These are phyloP conservation scores for Cladophialophora psammophila DNA, from an alignment of 2,329 filamentous ascomycete species.

Conservation along the genomic window DNA sequence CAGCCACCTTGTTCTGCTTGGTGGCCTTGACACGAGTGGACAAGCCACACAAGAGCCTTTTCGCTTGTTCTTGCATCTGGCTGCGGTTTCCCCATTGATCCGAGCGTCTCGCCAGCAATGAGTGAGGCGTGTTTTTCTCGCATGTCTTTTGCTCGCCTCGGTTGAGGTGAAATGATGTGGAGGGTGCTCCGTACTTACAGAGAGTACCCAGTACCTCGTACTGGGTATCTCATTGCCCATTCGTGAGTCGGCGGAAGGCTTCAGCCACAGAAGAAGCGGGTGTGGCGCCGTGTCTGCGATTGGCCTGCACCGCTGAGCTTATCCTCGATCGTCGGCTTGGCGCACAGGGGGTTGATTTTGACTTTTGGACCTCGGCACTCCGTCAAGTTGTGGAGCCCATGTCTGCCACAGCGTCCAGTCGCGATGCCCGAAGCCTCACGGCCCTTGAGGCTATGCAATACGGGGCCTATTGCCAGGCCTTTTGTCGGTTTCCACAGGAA, in stretches of 20 bases:
- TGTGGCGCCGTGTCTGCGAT: background rate
- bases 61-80: background rate
- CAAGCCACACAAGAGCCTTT: background rate
- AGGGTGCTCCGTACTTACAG: background rate
- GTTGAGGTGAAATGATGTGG: background rate
- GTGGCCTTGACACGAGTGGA: background rate
- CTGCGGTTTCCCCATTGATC: background rate
- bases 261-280: background rate
- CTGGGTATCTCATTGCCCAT: background rate
- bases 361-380: background rate
- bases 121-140: background rate
- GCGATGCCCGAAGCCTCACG: background rate
- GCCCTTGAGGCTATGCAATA: conserved; percentile 1
- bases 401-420: background rate
- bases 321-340: background rate
- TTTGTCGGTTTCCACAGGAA: background rate
- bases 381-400: too few relatives aligned
- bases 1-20: background rate
- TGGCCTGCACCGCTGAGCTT: background rate
- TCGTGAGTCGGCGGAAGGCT: background rate
- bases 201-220: background rate
- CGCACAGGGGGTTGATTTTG: background rate
- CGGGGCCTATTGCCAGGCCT: conserved; percentile 5
- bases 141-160: background rate
- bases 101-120: background rate